phyloP scores from a whole-genome alignment of 2,329 filamentous ascomycete species.

The Scorias spongiosa region DNA sequence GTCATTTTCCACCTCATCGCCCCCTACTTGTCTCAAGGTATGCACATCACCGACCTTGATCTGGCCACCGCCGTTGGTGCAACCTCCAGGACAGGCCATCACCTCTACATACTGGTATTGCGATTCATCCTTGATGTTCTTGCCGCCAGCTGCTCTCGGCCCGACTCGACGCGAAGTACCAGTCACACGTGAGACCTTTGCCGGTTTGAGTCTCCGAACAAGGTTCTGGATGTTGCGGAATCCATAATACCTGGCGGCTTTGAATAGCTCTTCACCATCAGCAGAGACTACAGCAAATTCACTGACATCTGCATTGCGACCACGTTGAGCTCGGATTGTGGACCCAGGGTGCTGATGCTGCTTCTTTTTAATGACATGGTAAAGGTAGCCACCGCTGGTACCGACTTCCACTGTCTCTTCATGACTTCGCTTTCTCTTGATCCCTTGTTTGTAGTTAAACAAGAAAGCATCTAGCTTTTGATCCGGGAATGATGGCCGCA shows the following conservation, averaged over 20 bases:
- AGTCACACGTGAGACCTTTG: slow-evolving; percentile 61
- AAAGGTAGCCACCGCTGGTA: slow-evolving; percentile 75
- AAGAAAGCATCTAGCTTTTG: slow-evolving; percentile 54
- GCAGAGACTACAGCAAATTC: slow-evolving; percentile 57
- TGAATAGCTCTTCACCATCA: slow-evolving; percentile 42
- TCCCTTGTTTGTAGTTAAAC: slow-evolving; percentile 45
- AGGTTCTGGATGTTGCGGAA: slow-evolving; percentile 98
- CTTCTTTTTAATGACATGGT: slow-evolving; percentile 66
- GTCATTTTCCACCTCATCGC: slow-evolving; percentile 20
- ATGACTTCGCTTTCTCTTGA: slow-evolving; percentile 16
- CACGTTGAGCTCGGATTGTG: slow-evolving; percentile 53
- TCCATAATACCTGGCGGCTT: slow-evolving; percentile 82
- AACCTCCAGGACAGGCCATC: slow-evolving; percentile 98
- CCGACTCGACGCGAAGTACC: slow-evolving; percentile 49
- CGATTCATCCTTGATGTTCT: slow-evolving; percentile 18
- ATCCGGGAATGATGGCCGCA: slow-evolving; percentile 55
- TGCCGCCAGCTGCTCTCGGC: slow-evolving; percentile 34
- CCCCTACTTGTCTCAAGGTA: slow-evolving; percentile 21
- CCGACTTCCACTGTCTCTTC: slow-evolving; percentile 42
- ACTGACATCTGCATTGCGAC: slow-evolving; percentile 79
- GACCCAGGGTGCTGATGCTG: slow-evolving; percentile 58
- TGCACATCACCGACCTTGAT: slow-evolving; percentile 73
- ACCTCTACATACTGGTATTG: slow-evolving; percentile 84
- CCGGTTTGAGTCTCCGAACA: slow-evolving; percentile 78
- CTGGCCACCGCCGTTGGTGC: slow-evolving; percentile 93